phyloP scores from a whole-genome alignment of 1,139 yeast species.

The Meyerozyma elateridarum region DNA sequence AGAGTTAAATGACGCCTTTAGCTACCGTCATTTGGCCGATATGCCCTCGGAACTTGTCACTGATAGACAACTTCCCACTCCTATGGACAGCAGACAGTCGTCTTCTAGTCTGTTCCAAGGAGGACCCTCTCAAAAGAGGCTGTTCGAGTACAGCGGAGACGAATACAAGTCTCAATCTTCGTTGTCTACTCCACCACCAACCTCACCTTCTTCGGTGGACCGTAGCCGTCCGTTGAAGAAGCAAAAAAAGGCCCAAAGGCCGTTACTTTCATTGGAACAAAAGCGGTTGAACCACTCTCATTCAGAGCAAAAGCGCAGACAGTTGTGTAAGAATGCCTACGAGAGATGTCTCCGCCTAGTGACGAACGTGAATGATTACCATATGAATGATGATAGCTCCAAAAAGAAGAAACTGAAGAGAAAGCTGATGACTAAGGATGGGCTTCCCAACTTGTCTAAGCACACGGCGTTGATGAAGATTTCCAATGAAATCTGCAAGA shows the following conservation, averaged over 20 bases:
- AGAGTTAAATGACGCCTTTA: slow-evolving; percentile 35
- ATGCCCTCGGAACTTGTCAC: background rate
- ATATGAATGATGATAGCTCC: slow-evolving; percentile 17
- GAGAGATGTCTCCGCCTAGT: slow-evolving; percentile 44
- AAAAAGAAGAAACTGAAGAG: slow-evolving; percentile 34
- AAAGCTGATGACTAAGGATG: slow-evolving; percentile 41
- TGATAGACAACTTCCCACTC: slow-evolving; percentile 27
- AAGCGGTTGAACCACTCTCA: slow-evolving; percentile 68
- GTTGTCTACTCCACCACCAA: slow-evolving; percentile 5
- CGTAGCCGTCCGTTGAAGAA: background rate
- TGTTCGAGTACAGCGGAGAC: slow-evolving; percentile 8
- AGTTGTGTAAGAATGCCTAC: slow-evolving; percentile 61
- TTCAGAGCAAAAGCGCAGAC: slow-evolving; percentile 74
- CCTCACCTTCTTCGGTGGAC: background rate
- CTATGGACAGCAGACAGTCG: slow-evolving; percentile 26
- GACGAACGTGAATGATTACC: slow-evolving; percentile 39
- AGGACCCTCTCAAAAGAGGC: slow-evolving; percentile 4
- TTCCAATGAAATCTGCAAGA: slow-evolving; percentile 35
- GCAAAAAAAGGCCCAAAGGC: slow-evolving; percentile 27
- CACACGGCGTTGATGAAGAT: slow-evolving; percentile 43
- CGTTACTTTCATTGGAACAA: slow-evolving; percentile 57
- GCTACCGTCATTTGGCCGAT: slow-evolving; percentile 23
- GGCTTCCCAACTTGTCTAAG: slow-evolving; percentile 45
- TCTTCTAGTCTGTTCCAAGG: slow-evolving; percentile 8
- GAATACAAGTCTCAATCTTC: slow-evolving; percentile 1